These are phyloP conservation scores for Ophiostoma angusticollis DNA, from an alignment of 2,329 filamentous ascomycete species.

Conservation along the genomic window DNA sequence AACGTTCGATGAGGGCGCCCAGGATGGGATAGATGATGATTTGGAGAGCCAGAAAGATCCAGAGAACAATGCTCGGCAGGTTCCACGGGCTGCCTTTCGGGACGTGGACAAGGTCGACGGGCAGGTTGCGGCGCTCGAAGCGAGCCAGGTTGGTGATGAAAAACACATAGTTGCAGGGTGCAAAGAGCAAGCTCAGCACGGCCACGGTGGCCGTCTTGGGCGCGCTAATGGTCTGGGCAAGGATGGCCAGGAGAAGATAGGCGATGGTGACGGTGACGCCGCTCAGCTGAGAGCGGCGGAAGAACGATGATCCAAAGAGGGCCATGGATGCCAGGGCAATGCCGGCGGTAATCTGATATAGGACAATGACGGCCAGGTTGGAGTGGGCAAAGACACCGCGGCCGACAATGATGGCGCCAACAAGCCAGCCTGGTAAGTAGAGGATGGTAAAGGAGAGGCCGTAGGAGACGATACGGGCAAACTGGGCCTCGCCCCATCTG, in stretches of 20 bases:
- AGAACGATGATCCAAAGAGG: conserved; percentile 69
- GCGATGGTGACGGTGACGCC: conserved; percentile 67
- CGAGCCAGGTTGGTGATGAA: conserved; percentile 65
- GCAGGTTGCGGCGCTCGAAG: conserved; percentile 51
- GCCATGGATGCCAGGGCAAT: conserved; percentile 68
- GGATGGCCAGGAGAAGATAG: conserved; percentile 63
- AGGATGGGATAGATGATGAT: conserved; percentile 66
- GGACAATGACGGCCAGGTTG: conserved; percentile 50
- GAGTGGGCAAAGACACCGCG: conserved; percentile 53
- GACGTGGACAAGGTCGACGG: conserved; percentile 46
- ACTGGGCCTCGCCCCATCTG: conserved; percentile 59
- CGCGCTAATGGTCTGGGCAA: conserved; percentile 61
- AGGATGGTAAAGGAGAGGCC: conserved; percentile 70
- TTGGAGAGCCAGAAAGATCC: conserved; percentile 65
- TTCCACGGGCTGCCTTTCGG: conserved; percentile 55
- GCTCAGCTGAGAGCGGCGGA: conserved; percentile 76
- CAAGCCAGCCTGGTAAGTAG: conserved; percentile 72
- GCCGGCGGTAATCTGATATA: conserved; percentile 67
- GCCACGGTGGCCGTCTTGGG: conserved; percentile 52
- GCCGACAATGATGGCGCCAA: conserved; percentile 54
- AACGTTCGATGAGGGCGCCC: conserved; percentile 60
- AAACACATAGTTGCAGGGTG: conserved; percentile 78
- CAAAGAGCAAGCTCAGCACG: conserved; percentile 63
- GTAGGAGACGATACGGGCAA: conserved; percentile 63
- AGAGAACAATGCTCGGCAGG: conserved; percentile 62